phyloP scores from a whole-genome alignment of 2,329 filamentous ascomycete genomes.

The Stemphylium beticola region DNA sequence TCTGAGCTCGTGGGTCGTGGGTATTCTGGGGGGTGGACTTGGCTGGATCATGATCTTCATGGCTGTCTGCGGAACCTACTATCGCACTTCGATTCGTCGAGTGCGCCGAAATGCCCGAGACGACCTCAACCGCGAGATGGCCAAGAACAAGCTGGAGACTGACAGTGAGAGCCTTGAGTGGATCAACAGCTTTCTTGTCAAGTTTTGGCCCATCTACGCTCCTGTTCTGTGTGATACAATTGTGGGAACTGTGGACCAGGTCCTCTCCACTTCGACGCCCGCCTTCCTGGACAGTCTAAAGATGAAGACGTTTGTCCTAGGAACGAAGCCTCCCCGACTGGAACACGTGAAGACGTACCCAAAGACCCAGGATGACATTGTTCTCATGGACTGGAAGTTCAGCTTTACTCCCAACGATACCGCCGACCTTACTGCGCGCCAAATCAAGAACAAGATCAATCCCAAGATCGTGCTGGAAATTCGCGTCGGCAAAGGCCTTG shows the following conservation, averaged over 20 bases:
- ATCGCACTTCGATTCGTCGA: conserved; percentile 90
- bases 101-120: conserved; percentile 96
- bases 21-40: conserved; percentile 85
- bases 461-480: conserved; percentile 96
- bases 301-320: conserved; percentile 90
- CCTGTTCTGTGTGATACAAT: conserved; percentile 91
- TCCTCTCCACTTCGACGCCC: conserved; percentile 89
- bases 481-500: conserved; percentile 91
- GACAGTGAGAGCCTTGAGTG: conserved; percentile 94
- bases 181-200: conserved; percentile 98
- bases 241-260: conserved; percentile 93
- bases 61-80: conserved; percentile 92
- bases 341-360: conserved; percentile 99
- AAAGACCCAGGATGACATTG: conserved; percentile 90
- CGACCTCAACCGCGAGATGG: conserved; percentile 87
- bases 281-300: conserved; percentile 92
- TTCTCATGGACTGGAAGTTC: conserved; percentile 99
- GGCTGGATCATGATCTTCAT: conserved; percentile 94
- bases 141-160: conserved; percentile 83
- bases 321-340: conserved; percentile 91
- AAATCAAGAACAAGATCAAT: conserved; percentile 94
- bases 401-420: conserved; percentile 97
- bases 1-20: conserved; percentile 86
- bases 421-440: conserved; percentile 85
- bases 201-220: conserved; percentile 99